phyloP scores from a whole-genome alignment of 768 basidiomycete species.

The Leccinellum rugosiceps region DNA sequence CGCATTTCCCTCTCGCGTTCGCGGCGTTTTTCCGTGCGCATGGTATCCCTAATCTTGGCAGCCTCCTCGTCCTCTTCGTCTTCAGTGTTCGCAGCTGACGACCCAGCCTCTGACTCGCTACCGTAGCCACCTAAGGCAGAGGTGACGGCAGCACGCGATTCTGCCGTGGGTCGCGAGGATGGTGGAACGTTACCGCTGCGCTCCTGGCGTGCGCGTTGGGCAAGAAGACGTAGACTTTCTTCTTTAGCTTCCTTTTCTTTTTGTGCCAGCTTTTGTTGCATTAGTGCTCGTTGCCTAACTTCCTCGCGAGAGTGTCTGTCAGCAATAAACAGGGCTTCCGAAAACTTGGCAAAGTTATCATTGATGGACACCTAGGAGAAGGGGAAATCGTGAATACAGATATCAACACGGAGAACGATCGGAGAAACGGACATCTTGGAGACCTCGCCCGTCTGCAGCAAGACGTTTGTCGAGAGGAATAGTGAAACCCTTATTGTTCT shows the following conservation, averaged over 20 bases:
- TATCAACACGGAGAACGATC: neutral
- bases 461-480: slow-evolving; percentile 97
- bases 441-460: slow-evolving; percentile 95
- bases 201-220: slow-evolving; percentile 94
- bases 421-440: slow-evolving; percentile 80
- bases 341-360: slow-evolving; percentile 98
- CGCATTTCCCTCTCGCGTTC: slow-evolving; percentile 97
- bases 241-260: slow-evolving; percentile 97
- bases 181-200: slow-evolving; percentile 71
- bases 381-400: neutral
- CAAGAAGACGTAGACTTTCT: slow-evolving; percentile 89
- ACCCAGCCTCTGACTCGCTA: slow-evolving; percentile 61
- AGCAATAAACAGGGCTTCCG: slow-evolving; percentile 91
- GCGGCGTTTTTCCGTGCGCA: slow-evolving; percentile 87
- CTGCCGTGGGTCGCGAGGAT: slow-evolving; percentile 61
- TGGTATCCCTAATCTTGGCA: slow-evolving; percentile 80
- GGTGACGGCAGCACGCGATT: slow-evolving; percentile 67
- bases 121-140: slow-evolving; percentile 84
- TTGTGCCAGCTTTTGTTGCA: slow-evolving; percentile 98
- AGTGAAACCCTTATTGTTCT: slow-evolving; percentile 99
- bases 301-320: slow-evolving; percentile 98
- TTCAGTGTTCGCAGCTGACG: slow-evolving; percentile 46
- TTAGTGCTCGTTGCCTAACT: slow-evolving; percentile 90
- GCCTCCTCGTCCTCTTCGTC: slow-evolving; percentile 80
- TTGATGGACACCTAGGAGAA: slow-evolving; percentile 85